phyloP scores from a whole-genome alignment of 2,329 filamentous ascomycete species.

The Lecanicillium sp. region DNA sequence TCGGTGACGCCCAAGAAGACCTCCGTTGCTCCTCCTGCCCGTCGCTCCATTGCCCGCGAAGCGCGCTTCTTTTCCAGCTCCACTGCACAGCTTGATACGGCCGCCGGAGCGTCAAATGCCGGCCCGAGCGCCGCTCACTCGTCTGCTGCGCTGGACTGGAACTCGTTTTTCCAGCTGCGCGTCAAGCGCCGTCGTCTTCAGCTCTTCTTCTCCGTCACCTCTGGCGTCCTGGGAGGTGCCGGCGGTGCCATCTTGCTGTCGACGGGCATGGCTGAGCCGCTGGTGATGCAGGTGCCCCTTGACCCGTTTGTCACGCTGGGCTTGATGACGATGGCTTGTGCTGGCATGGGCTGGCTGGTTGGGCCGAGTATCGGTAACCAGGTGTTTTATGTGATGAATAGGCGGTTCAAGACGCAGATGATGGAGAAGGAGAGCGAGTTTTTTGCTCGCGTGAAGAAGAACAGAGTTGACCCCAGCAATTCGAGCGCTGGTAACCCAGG shows the following conservation, averaged over 20 bases:
- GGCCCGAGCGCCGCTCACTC: conserved; percentile 20
- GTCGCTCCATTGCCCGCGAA: conserved; percentile 6
- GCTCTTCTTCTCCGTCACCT: conserved; percentile 64
- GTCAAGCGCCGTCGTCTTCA: conserved; percentile 78
- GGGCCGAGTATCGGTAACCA: conserved; percentile 76
- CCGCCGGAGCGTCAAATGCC: conserved; percentile 17
- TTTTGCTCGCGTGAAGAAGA: conserved; percentile 82
- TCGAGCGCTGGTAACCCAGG: conserved; percentile 84
- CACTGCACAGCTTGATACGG: conserved; percentile 10
- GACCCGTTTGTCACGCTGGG: conserved; percentile 85
- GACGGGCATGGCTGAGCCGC: conserved; percentile 61
- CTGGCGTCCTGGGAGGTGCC: conserved; percentile 53
- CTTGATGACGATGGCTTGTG: conserved; percentile 66
- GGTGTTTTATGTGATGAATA: conserved; percentile 70
- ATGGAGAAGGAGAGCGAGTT: conserved; percentile 88
- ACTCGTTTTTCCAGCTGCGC: conserved; percentile 86
- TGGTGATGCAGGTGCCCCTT: conserved; percentile 65
- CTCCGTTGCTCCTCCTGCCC: conserved; percentile 6
- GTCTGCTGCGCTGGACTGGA: conserved; percentile 61
- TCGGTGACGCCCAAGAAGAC: conserved; percentile 8
- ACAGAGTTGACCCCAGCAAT: conserved; percentile 82
- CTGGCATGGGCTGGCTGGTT: conserved; percentile 77
- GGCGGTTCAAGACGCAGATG: conserved; percentile 64
- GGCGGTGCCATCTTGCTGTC: conserved; percentile 59
- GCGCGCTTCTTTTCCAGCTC: conserved; percentile 14